A percentile compares a stretch with the other conserved stretches of the same genome.
These are phyloP conservation scores for Clonostachys byssicola DNA, from an alignment of 2,329 filamentous ascomycete genomes.

Conservation along the genomic window DNA sequence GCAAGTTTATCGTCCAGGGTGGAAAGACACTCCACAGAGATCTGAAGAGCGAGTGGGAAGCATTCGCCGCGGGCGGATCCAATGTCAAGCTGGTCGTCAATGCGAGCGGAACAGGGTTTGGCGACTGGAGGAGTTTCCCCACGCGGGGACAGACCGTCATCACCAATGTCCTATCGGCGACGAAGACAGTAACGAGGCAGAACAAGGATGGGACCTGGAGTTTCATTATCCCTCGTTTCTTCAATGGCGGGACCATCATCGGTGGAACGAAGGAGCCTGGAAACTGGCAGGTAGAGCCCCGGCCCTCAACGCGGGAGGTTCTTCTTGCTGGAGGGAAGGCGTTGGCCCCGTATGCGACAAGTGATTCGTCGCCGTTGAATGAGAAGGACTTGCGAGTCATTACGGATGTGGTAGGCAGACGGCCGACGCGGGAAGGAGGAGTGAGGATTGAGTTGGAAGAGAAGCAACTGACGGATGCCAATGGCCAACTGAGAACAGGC, in stretches of 20 bases:
- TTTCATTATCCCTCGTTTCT: conserved; percentile 57
- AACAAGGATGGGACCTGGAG: conserved; percentile 58
- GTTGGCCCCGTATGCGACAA: conserved; percentile 17
- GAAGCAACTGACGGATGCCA: conserved; percentile 11
- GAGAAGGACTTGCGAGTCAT: conserved; percentile 22
- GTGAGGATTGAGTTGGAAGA: conserved; percentile 50
- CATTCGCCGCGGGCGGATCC: conserved; percentile 11
- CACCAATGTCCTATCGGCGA: conserved; percentile 26
- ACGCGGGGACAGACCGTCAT: conserved; percentile 28
- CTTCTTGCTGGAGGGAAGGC: conserved; percentile 33
- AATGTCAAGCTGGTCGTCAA: conserved; percentile 20
- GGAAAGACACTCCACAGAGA: conserved; percentile 18
- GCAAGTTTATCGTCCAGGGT: conserved; percentile 20
- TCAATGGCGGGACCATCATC: conserved; percentile 58
- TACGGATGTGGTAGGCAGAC: conserved; percentile 36
- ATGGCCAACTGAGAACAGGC: conserved; percentile 3
- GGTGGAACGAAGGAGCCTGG: conserved; percentile 60
- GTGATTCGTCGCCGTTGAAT: conserved; percentile 1
- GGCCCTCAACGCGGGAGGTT: conserved; percentile 33
- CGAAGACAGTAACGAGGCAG: conserved; percentile 50
- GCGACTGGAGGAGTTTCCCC: conserved; percentile 22
- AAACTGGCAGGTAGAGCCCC: conserved; percentile 47
- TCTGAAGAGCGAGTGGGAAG: conserved; percentile 22
- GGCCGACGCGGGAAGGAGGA: conserved; percentile 37
- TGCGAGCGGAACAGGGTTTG: conserved; percentile 25